Percentiles rank a stretch among this genome's conserved stretches.
Conservation (phyloP, 805 yeast species). For the Myxozyma sirexii region DNA sequence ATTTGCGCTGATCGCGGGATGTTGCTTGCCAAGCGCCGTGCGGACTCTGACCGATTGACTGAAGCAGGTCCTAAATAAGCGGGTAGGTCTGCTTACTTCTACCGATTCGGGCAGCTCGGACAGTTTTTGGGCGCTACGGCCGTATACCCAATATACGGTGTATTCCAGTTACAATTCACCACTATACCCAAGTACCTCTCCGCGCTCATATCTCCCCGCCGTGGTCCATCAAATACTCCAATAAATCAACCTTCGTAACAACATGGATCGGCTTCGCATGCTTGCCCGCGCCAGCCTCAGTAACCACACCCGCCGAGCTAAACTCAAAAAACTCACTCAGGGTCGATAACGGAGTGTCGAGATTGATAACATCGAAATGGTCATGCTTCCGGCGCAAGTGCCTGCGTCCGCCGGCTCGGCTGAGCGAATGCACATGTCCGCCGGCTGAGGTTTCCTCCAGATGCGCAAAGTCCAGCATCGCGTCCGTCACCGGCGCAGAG, state of each 20-base stretch:
- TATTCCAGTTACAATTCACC: not conserved
- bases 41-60: not conserved
- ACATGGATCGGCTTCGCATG: slow-evolving; percentile 73
- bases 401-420: slow-evolving; percentile 4
- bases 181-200: not conserved
- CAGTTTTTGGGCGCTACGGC: no score
- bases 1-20: no score
- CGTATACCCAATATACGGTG: no score
- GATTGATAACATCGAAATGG: slow-evolving; percentile 66
- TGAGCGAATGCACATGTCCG: slow-evolving; percentile 44
- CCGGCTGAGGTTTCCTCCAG: slow-evolving; percentile 65
- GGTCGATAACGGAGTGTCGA: slow-evolving; percentile 64
- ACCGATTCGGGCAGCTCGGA: no score
- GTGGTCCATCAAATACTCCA: slow-evolving; percentile 49
- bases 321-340: slow-evolving; percentile 81
- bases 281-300: slow-evolving; percentile 54
- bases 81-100: no score
- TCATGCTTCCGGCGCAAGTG: slow-evolving; percentile 20
- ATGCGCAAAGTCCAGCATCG: slow-evolving; percentile 74
- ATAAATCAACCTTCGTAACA: slow-evolving; percentile 83
- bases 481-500: slow-evolving; percentile 58
- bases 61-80: not conserved
- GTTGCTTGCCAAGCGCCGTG: no score
- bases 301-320: slow-evolving; percentile 80
- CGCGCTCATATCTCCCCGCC: slow-evolving; percentile 19